phyloP scores from a whole-genome alignment of 2,329 filamentous ascomycete species.

The Paecilomyces formosus region DNA sequence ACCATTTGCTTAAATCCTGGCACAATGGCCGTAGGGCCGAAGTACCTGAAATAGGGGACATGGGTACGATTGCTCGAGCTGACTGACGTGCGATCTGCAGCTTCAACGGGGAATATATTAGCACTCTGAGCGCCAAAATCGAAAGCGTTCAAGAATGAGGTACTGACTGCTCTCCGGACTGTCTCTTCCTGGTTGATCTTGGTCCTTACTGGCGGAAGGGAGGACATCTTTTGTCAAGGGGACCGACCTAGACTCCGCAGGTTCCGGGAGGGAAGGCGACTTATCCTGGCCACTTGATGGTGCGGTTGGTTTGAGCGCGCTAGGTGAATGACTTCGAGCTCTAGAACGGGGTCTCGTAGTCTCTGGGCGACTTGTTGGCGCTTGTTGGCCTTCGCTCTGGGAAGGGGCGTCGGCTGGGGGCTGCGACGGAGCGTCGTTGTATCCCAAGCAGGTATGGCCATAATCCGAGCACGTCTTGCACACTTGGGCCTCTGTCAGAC shows the following conservation, averaged over 20 bases:
- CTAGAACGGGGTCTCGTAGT: constrained; percentile 9
- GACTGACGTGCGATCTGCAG: constrained; percentile 29
- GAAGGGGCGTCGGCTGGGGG: constrained; percentile 22
- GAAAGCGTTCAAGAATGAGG: not conserved
- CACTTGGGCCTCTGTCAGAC: constrained; percentile 19
- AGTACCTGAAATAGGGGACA: constrained; percentile 85
- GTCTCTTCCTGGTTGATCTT: constrained; percentile 16
- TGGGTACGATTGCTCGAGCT: constrained; percentile 30
- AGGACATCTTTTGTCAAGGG: constrained; percentile 7
- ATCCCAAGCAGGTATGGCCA: constrained; percentile 62
- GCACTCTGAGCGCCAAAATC: not conserved
- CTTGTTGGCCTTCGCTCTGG: constrained; percentile 13
- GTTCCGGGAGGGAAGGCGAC: constrained; percentile 7
- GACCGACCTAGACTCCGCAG: constrained; percentile 7
- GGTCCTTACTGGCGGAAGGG: constrained; percentile 5
- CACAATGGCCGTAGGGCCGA: constrained; percentile 83
- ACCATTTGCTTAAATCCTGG: constrained; percentile 93
- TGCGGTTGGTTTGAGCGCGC: constrained; percentile 7
- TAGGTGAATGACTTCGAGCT: constrained; percentile 21
- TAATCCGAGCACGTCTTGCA: constrained; percentile 69
- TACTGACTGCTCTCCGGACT: constrained; percentile 32
- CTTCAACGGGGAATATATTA: not conserved
- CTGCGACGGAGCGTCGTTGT: constrained; percentile 43
- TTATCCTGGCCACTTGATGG: constrained; percentile 5
- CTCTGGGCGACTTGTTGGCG: constrained; percentile 12